Conservation (phyloP, 345 rosid genomes). For the Camelina neglecta region DNA sequence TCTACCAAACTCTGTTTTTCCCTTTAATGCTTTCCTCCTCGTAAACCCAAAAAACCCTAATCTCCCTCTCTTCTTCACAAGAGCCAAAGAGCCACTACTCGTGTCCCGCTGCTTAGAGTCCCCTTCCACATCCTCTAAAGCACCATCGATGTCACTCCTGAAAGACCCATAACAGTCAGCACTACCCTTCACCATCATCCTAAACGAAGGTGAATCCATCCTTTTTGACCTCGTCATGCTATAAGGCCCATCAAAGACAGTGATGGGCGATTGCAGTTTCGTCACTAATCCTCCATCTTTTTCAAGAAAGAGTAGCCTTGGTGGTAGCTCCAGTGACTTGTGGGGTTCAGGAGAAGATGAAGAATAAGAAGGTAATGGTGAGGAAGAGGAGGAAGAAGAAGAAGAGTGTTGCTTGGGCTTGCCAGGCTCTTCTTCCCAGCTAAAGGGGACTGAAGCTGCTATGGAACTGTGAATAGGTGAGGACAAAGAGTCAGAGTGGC, state of each 20-base stretch:
- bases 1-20: constrained; percentile 57
- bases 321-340: constrained; percentile 50
- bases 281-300: constrained; percentile 46
- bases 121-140: constrained; percentile 36
- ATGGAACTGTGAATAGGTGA: constrained; percentile 60
- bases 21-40: constrained; percentile 45
- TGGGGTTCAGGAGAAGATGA: constrained; percentile 37
- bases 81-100: constrained; percentile 35
- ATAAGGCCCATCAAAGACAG: constrained; percentile 49
- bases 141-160: constrained; percentile 42
- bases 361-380: constrained; percentile 41
- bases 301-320: constrained; percentile 48
- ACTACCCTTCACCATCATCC: constrained; percentile 38
- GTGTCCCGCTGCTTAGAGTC: constrained; percentile 15
- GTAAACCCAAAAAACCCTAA: constrained; percentile 56
- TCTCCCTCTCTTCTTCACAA: constrained; percentile 47
- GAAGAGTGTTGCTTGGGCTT: constrained; percentile 64
- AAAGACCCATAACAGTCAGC: constrained; percentile 48
- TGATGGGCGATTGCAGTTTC: constrained; percentile 58
- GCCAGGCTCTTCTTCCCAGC: constrained; percentile 91
- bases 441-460: constrained; percentile 75
- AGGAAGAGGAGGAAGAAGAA: constrained; percentile 29
- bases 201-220: constrained; percentile 46
- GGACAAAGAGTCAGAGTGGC: constrained; percentile 55
- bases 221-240: constrained; percentile 44